A percentile compares a stretch with the other conserved stretches of the same genome.
Evolutionary conservation across 345 rosid genomes (phyloP).

Genomic region (Sapria himalayana): DNA sequence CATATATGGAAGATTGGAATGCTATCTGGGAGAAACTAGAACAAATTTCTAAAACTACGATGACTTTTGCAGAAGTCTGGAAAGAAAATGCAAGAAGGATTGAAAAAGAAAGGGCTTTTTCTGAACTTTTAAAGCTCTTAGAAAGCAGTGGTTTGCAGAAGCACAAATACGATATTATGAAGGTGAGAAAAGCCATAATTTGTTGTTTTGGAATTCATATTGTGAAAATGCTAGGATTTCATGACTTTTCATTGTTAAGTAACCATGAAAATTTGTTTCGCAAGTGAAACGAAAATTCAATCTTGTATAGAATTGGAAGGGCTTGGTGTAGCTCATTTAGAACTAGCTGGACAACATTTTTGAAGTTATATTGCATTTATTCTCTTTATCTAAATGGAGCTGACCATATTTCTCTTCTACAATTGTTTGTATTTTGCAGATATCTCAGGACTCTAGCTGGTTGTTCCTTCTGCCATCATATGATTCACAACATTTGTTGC

Average conservation of each 20-base stretch:
- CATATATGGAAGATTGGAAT: slow-evolving; percentile 29
- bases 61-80: slow-evolving; percentile 48
- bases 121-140: slow-evolving; percentile 55
- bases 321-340: too few relatives aligned
- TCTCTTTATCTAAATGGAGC: not conserved
- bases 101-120: slow-evolving; percentile 48
- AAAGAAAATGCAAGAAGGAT: slow-evolving; percentile 27
- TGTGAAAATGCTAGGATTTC: too few relatives aligned
- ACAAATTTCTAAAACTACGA: slow-evolving; percentile 20
- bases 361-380: slow-evolving; percentile 4
- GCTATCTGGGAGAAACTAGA: slow-evolving; percentile 30
- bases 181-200: slow-evolving; percentile 36
- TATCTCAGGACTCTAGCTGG: slow-evolving; percentile 30
- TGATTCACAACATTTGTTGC: slow-evolving; percentile 42
- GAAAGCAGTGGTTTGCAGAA: slow-evolving; percentile 55
- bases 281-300: too few relatives aligned
- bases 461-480: slow-evolving; percentile 54
- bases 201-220: too few relatives aligned
- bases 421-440: slow-evolving; percentile 17
- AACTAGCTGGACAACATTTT: slow-evolving; percentile 4
- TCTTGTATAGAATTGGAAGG: too few relatives aligned
- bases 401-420: not conserved
- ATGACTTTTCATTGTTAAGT: too few relatives aligned
- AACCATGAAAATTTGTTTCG: too few relatives aligned
- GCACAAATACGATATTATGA: slow-evolving; percentile 45